phyloP scores from a whole-genome alignment of 495 filamentous ascomycete species.

The Podospora anserina region DNA sequence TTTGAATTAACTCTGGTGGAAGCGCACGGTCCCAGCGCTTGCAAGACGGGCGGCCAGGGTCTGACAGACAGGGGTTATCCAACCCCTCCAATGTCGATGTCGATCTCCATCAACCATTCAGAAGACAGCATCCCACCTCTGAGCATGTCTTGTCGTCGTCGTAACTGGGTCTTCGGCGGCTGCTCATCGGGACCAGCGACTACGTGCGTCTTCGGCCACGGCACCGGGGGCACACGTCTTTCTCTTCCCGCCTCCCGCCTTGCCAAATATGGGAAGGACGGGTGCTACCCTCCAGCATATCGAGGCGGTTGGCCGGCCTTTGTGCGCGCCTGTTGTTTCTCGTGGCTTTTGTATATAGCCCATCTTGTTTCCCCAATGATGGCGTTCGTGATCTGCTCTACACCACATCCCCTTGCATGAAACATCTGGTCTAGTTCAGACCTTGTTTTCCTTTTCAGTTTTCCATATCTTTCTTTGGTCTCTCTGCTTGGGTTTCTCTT shows the following conservation, averaged over 20 bases:
- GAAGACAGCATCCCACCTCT: constrained; percentile 3
- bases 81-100: constrained; percentile 18
- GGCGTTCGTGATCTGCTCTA: constrained; percentile 1
- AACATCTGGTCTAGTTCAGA: constrained; percentile 23
- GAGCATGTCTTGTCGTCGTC: constrained; percentile 13
- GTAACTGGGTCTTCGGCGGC: constrained; percentile 20
- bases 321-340: constrained; percentile 4
- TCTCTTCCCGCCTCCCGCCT: not conserved
- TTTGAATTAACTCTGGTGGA: not conserved
- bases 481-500: constrained; percentile 27
- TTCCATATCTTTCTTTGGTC: constrained; percentile 27
- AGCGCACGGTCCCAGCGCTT: constrained; percentile 27
- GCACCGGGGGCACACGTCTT: constrained; percentile 1
- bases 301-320: constrained; percentile 10
- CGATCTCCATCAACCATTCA: constrained; percentile 21
- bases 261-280: not conserved
- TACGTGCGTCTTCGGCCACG: constrained; percentile 18
- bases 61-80: constrained; percentile 25
- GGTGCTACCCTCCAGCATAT: constrained; percentile 14
- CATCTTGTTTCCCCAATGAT: constrained; percentile 11
- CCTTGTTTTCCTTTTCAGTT: constrained; percentile 32
- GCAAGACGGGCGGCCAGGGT: constrained; percentile 12
- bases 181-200: constrained; percentile 20
- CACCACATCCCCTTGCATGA: constrained; percentile 13
- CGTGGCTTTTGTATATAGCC: constrained; percentile 21